Conservation (phyloP, 1,284 basidiomycete genomes). For the Marasmius fiardii region DNA sequence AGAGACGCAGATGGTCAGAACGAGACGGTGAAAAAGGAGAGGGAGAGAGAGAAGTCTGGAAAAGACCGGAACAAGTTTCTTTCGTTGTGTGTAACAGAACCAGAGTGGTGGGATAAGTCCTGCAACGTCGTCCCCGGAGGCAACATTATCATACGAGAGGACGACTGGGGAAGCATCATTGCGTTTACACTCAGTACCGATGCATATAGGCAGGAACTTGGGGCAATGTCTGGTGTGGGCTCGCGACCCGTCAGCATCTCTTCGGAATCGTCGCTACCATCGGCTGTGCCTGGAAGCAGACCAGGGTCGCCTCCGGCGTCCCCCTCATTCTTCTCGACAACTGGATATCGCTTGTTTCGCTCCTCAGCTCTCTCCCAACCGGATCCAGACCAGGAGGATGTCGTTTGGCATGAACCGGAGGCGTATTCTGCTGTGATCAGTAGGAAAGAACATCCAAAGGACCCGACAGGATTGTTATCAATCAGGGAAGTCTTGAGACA, state of each 20-base stretch:
- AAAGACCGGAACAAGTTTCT: not conserved
- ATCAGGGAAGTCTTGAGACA: constrained; percentile 60
- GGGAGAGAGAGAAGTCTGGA: constrained; percentile 21
- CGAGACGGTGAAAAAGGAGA: constrained; percentile 24
- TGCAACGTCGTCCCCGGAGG: constrained; percentile 67
- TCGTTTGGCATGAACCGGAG: constrained; percentile 61
- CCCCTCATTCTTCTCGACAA: constrained; percentile 45
- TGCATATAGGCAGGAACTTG: constrained; percentile 27
- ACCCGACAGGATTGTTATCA: constrained; percentile 52
- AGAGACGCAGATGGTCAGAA: constrained; percentile 17
- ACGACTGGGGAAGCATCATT: constrained; percentile 74
- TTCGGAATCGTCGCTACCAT: constrained; percentile 20
- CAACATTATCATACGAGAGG: constrained; percentile 63
- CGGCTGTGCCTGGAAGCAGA: constrained; percentile 16
- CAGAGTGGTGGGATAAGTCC: constrained; percentile 59
- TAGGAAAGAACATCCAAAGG: constrained; percentile 60
- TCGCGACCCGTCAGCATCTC: not conserved
- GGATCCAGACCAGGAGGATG: constrained; percentile 58
- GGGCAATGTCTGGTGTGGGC: not conserved
- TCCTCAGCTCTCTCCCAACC: constrained; percentile 31
- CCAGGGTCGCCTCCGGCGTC: constrained; percentile 19
- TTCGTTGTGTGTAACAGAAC: constrained; percentile 31
- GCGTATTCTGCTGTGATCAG: constrained; percentile 54
- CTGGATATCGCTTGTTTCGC: constrained; percentile 46
- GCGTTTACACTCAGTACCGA: constrained; percentile 58